These are phyloP conservation scores for Cadophora sp. DNA, from an alignment of 2,329 filamentous ascomycete genomes.

Conservation along the genomic window DNA sequence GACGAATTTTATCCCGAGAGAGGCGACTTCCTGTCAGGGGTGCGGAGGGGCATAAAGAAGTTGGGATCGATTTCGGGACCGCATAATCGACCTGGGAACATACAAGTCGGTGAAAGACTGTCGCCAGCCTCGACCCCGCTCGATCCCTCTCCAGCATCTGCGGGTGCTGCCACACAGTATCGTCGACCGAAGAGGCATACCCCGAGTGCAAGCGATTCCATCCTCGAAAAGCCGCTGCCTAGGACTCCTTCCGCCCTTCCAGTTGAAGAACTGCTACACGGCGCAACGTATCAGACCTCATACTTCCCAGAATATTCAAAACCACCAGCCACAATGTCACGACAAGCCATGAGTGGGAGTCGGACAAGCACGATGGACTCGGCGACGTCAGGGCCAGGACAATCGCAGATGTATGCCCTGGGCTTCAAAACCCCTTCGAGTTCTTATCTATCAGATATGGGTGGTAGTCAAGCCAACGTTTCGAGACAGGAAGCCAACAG, in stretches of 20 bases:
- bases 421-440: constrained; percentile 35
- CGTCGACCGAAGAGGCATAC: constrained; percentile 38
- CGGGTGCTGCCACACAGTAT: constrained; percentile 25
- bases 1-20: constrained; percentile 36
- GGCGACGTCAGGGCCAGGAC: constrained; percentile 33
- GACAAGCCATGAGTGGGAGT: constrained; percentile 38
- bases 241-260: constrained; percentile 40
- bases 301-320: constrained; percentile 39
- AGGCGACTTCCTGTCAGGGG: constrained; percentile 41
- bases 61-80: constrained; percentile 42
- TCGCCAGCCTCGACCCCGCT: constrained; percentile 23
- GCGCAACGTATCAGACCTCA: constrained; percentile 27
- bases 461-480: constrained; percentile 54
- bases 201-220: constrained; percentile 37
- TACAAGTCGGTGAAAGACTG: constrained; percentile 32
- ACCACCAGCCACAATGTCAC: constrained; percentile 36
- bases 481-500: constrained; percentile 56
- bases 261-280: constrained; percentile 28
- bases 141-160: constrained; percentile 28
- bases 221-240: constrained; percentile 44
- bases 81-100: constrained; percentile 36
- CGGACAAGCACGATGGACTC: constrained; percentile 46
- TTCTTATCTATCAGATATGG: constrained; percentile 37
- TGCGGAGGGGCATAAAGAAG: constrained; percentile 43
- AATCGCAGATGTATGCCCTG: constrained; percentile 35